phyloP scores from a whole-genome alignment of 1,284 basidiomycete genomes.

The Rhodotorula glutinis region DNA sequence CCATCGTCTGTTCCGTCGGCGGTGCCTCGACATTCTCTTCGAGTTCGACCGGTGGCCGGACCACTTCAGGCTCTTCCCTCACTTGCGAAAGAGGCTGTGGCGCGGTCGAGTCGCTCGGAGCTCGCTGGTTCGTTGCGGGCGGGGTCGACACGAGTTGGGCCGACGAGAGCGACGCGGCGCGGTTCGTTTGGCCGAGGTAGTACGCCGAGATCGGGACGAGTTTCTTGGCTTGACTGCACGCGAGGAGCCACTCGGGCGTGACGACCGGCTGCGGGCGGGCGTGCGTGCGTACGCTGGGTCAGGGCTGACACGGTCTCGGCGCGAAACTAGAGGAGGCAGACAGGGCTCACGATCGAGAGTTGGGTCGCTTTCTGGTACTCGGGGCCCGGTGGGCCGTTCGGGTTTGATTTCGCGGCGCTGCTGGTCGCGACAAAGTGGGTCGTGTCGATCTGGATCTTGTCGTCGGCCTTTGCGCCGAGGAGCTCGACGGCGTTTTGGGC shows the following conservation, averaged over 20 bases:
- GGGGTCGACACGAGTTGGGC: conserved; percentile 32
- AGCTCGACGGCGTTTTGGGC: conserved; percentile 70
- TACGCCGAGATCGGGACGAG: conserved; percentile 46
- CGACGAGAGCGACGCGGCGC: conserved; percentile 39
- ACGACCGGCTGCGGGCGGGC: conserved; percentile 45
- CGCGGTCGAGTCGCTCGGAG: neutral
- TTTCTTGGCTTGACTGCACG: conserved; percentile 42
- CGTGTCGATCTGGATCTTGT: conserved; percentile 65
- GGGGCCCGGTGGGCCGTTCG: conserved; percentile 59
- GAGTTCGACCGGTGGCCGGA: conserved; percentile 3
- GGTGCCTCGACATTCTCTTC: conserved; percentile 29
- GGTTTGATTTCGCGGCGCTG: conserved; percentile 48
- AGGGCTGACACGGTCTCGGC: too few relatives aligned
- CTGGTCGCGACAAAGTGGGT: conserved; percentile 44
- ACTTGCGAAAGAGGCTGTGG: neutral
- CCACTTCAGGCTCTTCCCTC: neutral
- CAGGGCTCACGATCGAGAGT: conserved; percentile 58
- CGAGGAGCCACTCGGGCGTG: conserved; percentile 45
- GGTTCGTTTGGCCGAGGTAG: conserved; percentile 39
- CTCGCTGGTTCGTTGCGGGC: neutral
- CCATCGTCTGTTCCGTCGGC: conserved; percentile 1
- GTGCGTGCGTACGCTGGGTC: too few relatives aligned
- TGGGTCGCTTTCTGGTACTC: conserved; percentile 88
- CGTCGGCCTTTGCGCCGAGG: conserved; percentile 83
- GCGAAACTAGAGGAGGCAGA: conserved; percentile 25